A percentile compares a stretch with the other conserved stretches of the same genome.
phyloP scores from a whole-genome alignment of 352 stramenopile genomes.

The Globisporangium spinosum region DNA sequence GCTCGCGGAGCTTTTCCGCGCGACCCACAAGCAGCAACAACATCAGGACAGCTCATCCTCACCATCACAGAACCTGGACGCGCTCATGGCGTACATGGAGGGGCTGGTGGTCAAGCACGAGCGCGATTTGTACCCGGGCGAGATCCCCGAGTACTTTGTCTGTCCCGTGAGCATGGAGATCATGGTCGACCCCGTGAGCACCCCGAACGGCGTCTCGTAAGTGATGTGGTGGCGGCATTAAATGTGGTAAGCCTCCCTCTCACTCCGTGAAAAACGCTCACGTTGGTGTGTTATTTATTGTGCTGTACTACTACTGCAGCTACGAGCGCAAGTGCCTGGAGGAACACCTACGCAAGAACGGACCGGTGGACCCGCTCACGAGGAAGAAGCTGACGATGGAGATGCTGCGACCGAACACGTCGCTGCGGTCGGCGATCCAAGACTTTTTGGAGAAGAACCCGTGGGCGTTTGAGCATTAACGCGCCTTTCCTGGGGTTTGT shows the following conservation, averaged over 20 bases:
- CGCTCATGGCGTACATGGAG: conserved; percentile 62
- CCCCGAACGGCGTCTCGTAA: conserved; percentile 78
- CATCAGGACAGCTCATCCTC: conserved; percentile 1
- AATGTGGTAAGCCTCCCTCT: neutral
- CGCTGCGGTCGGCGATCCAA: conserved; percentile 62
- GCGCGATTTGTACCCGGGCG: conserved; percentile 41
- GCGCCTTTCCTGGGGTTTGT: neutral
- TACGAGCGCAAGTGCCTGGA: conserved; percentile 71
- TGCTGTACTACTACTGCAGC: conserved; percentile 6
- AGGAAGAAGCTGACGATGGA: conserved; percentile 55
- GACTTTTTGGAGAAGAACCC: conserved; percentile 70
- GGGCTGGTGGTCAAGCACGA: conserved; percentile 45
- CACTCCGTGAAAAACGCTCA: neutral
- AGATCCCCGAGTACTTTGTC: conserved; percentile 74
- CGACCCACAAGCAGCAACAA: conserved; percentile 21
- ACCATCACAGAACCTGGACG: conserved; percentile 30
- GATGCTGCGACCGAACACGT: conserved; percentile 72
- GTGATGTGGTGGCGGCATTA: conserved; percentile 2
- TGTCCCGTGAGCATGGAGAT: conserved; percentile 85
- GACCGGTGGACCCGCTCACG: conserved; percentile 66
- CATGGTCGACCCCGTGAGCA: conserved; percentile 74
- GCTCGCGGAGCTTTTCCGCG: conserved; percentile 35
- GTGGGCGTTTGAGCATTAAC: conserved; percentile 71
- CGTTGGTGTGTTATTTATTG: neutral
- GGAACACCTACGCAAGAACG: conserved; percentile 63